Percentiles rank a stretch among this genome's conserved stretches.
Conservation (phyloP, 2,329 filamentous ascomycete species). For the Phaeosphaeria sp. region DNA sequence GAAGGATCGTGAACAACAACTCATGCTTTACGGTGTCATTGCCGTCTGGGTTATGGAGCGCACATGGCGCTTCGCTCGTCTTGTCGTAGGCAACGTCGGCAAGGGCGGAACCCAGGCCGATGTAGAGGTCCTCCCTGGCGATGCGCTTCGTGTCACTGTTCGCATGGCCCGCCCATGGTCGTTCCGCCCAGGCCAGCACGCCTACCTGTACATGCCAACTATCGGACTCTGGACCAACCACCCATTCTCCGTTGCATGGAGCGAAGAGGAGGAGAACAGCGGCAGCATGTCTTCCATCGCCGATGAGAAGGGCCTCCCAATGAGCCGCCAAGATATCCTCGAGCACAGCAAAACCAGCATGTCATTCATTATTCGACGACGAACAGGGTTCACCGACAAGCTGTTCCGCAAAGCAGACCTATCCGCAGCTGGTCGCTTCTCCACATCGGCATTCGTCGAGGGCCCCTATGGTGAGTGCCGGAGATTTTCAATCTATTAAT, state of each 20-base stretch:
- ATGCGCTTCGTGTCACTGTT: constrained; percentile 75
- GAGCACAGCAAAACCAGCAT: constrained; percentile 64
- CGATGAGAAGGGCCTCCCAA: constrained; percentile 56
- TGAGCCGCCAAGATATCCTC: constrained; percentile 60
- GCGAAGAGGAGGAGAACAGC: constrained; percentile 64
- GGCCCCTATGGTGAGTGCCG: constrained; percentile 73
- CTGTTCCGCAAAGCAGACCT: constrained; percentile 74
- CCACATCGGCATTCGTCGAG: constrained; percentile 78
- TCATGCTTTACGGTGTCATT: constrained; percentile 67
- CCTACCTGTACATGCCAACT: constrained; percentile 78
- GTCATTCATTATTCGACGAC: constrained; percentile 84
- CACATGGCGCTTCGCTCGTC: constrained; percentile 62
- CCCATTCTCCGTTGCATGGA: constrained; percentile 82
- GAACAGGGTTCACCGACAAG: constrained; percentile 85
- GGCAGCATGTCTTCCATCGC: constrained; percentile 23
- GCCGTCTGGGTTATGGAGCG: constrained; percentile 74
- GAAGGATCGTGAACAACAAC: constrained; percentile 62
- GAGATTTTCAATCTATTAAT: constrained; percentile 33
- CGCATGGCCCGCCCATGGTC: constrained; percentile 78
- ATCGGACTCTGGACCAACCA: constrained; percentile 78
- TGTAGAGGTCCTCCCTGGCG: constrained; percentile 77
- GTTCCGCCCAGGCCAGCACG: constrained; percentile 77
- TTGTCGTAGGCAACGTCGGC: constrained; percentile 72
- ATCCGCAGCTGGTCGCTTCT: constrained; percentile 61
- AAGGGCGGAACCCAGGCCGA: constrained; percentile 70